These are phyloP conservation scores for Candolleomyces efflorescens DNA, from an alignment of 768 basidiomycete genomes.

Conservation along the genomic window DNA sequence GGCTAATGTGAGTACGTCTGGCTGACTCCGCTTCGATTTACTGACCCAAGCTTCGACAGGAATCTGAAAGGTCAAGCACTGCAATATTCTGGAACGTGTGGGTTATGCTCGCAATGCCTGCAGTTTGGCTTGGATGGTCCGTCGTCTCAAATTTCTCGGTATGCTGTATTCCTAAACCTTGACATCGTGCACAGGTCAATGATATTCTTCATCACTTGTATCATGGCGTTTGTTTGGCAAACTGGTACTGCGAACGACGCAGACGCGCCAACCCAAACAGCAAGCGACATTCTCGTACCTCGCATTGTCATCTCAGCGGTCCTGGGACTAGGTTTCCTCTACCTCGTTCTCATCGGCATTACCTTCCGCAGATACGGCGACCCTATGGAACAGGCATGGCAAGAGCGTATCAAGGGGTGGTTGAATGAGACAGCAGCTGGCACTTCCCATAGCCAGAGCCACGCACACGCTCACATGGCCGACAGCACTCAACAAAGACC, in stretches of 20 bases:
- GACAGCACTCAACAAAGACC: too few species aligned
- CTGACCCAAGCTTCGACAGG: conserved; percentile 29
- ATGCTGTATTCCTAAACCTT: background rate
- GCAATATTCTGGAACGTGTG: conserved; percentile 53
- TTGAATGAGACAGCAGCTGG: background rate
- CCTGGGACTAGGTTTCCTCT: conserved; percentile 39
- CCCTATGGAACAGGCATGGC: conserved; percentile 13
- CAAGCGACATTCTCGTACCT: conserved; percentile 30
- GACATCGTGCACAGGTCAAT: conserved; percentile 40
- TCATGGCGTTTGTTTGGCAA: conserved; percentile 63
- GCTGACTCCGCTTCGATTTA: background rate
- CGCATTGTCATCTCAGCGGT: conserved; percentile 38
- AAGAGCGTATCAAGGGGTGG: background rate
- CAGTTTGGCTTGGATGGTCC: conserved; percentile 57
- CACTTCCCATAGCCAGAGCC: background rate
- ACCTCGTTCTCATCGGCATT: conserved; percentile 38
- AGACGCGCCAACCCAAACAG: conserved; percentile 16
- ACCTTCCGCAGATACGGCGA: conserved; percentile 42
- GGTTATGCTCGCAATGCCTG: conserved; percentile 58
- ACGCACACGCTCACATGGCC: too few species aligned
- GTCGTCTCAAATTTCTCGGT: background rate
- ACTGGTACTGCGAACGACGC: conserved; percentile 37
- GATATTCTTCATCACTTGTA: conserved; percentile 49
- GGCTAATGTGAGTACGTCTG: conserved; percentile 40
- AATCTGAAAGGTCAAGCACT: conserved; percentile 35